Evolutionary conservation across 352 stramenopile genomes (phyloP).

Genomic region (Phytopythium montanum): DNA sequence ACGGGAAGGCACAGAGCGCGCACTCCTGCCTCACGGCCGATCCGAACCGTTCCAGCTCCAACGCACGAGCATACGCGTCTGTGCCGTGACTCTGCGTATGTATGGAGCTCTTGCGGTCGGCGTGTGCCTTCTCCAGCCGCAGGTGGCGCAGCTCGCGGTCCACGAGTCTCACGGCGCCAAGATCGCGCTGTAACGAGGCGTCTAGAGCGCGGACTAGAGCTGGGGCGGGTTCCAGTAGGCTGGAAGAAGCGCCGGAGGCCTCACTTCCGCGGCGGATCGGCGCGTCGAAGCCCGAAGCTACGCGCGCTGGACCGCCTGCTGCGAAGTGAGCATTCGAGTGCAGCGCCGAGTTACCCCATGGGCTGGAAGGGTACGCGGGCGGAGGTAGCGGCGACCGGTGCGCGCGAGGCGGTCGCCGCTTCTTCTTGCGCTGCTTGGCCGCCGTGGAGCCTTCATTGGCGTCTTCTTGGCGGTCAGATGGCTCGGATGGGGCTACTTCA

Average conservation of each 20-base stretch:
- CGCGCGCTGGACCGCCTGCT: slow-evolving; percentile 2
- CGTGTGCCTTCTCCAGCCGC: slow-evolving; percentile 32
- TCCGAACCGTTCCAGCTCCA: slow-evolving; percentile 56
- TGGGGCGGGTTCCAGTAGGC: slow-evolving; percentile 22
- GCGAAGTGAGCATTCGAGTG: slow-evolving; percentile 18
- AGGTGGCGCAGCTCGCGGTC: slow-evolving; percentile 53
- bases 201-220: slow-evolving; percentile 36
- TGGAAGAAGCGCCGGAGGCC: background rate
- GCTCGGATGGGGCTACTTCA: background rate
- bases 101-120: slow-evolving; percentile 13
- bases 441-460: background rate
- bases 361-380: background rate
- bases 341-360: slow-evolving; percentile 1
- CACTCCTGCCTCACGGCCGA: slow-evolving; percentile 60
- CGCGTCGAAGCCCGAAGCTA: slow-evolving; percentile 5
- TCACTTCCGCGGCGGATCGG: background rate
- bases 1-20: slow-evolving; percentile 53
- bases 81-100: slow-evolving; percentile 4
- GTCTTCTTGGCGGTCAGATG: background rate
- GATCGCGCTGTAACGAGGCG: slow-evolving; percentile 42
- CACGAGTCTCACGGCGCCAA: slow-evolving; percentile 32
- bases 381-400: slow-evolving; percentile 4
- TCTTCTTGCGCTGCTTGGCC: slow-evolving; percentile 15
- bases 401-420: slow-evolving; percentile 19
- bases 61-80: slow-evolving; percentile 49